Base-by-base conservation (phyloP, 106 monocot genomes). In the Dendrobium catenatum region DNA sequence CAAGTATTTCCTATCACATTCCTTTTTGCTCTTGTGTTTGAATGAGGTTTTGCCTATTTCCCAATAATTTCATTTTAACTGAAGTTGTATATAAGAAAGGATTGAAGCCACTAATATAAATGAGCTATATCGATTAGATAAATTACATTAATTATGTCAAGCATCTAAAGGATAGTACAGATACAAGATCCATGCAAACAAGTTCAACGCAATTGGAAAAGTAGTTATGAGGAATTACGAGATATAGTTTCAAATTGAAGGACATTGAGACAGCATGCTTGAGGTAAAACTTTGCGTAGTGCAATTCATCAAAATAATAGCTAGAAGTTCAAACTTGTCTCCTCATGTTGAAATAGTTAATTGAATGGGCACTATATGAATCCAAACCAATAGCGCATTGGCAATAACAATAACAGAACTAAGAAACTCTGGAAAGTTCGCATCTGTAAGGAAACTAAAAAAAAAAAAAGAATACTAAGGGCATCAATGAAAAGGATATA, bases 401-500 rank as follows among this genome's bases (percentile, higher is more conserved):
- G 24, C 8, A 49, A 15, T 54, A 77, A 55, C 6, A 78, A 58
- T 2, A 51, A 77, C 26, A 76, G 10, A 29, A 77, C 49, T 7
- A 77, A 77, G 8, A 26, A 76, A 49, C 10, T 82, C 22, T 26
- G 11, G 33, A 83, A n/a, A 61, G 19, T 18, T 41, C 42, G 9
- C n/a, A 64, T 4, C 22, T 48, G 26, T 43, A 72, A 20, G 37
- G 37, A 37, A 37, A 37, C 37, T 37, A 37, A 37, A n/a, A 4
- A 9, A 61, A 43, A 2, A 51, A 11, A 20, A 74, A 29, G 0
- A 74, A 18, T 42, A 74, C 9, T 16, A 19, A 9, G 2, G 19
- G 24, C 9, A 72, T 22, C 6, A 49, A 42, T 17, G 16, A 49
- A 81, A 83, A 99, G 98, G 98, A 99, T 99, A 99, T 99, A 86